phyloP scores from a whole-genome alignment of 2,329 filamentous ascomycete genomes.

The Neurospora crassa region DNA sequence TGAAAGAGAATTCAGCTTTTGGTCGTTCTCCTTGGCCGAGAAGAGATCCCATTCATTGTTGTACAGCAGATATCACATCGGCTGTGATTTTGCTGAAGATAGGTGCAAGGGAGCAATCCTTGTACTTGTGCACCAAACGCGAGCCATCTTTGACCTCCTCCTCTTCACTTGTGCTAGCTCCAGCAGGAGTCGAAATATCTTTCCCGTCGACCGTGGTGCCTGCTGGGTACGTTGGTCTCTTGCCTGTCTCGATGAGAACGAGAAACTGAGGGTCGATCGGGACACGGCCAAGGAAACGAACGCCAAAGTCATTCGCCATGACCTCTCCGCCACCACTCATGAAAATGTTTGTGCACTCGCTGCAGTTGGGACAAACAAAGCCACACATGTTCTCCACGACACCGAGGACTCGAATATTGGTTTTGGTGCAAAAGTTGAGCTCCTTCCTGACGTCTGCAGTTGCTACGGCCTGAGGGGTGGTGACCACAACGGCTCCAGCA shows the following conservation, averaged over 20 bases:
- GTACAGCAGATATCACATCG: conserved; percentile 31
- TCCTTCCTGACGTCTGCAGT: conserved; percentile 93
- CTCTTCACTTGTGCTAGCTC: conserved; percentile 20
- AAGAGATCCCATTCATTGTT: not conserved
- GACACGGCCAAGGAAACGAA: conserved; percentile 76
- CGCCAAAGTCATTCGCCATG: conserved; percentile 79
- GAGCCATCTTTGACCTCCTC: conserved; percentile 28
- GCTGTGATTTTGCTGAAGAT: conserved; percentile 58
- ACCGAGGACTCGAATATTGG: conserved; percentile 67
- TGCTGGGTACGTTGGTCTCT: conserved; percentile 55
- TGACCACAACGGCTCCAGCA: conserved; percentile 85
- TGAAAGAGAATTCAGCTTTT: not conserved
- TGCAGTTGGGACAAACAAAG: conserved; percentile 71
- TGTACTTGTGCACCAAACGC: conserved; percentile 61
- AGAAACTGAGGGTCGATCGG: conserved; percentile 93
- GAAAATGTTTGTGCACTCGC: conserved; percentile 89
- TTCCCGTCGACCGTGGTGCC: conserved; percentile 54
- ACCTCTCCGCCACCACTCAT: conserved; percentile 79
- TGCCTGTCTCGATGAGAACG: conserved; percentile 68
- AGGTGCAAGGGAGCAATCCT: conserved; percentile 57
- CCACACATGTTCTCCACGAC: conserved; percentile 97
- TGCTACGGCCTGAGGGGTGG: conserved; percentile 88
- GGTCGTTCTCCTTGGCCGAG: not conserved
- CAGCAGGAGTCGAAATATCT: conserved; percentile 34
- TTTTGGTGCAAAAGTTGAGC: conserved; percentile 86